A percentile compares a stretch with the other conserved stretches of the same genome.
These are phyloP conservation scores for Naganishia friedmannii DNA, from an alignment of 768 basidiomycete genomes.

Conservation along the genomic window DNA sequence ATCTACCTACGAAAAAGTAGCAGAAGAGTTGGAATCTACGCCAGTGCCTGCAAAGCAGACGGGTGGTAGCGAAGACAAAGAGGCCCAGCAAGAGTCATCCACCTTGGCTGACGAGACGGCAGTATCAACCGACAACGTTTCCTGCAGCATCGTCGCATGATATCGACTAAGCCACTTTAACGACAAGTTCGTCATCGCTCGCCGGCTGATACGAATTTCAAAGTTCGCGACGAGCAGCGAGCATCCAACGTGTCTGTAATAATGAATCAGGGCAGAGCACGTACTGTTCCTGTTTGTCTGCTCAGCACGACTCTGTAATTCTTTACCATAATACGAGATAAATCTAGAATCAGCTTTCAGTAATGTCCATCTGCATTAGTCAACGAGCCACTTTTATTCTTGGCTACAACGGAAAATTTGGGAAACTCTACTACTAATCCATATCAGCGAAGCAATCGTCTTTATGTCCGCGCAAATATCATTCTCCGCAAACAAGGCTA, in stretches of 20 bases:
- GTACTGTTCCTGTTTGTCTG: not conserved
- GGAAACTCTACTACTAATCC: too few relatives aligned
- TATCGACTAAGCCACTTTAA: not conserved
- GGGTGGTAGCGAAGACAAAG: not conserved
- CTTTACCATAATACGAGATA: not conserved
- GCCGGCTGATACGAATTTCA: too few relatives aligned
- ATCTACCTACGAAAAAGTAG: conserved; percentile 18
- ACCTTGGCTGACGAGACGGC: not conserved
- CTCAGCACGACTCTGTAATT: not conserved
- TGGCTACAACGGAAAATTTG: too few relatives aligned
- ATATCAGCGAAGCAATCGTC: too few relatives aligned
- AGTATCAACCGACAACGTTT: not conserved
- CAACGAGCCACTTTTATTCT: too few relatives aligned
- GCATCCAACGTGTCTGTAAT: not conserved
- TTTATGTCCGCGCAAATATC: too few relatives aligned
- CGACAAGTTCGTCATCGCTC: not conserved
- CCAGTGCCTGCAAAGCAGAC: not conserved
- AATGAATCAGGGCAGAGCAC: not conserved
- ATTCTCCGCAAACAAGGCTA: too few relatives aligned
- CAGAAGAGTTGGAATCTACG: not conserved
- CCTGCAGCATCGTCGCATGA: not conserved
- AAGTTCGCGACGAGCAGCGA: too few relatives aligned
- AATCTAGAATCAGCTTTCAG: not conserved
- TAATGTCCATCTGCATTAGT: too few relatives aligned
- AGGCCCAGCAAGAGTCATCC: not conserved